A percentile compares a stretch with the other conserved stretches of the same genome.
Evolutionary conservation across 192 early-diverging fungal species (phyloP).

Genomic region (Globomyces pollinis-pini): DNA sequence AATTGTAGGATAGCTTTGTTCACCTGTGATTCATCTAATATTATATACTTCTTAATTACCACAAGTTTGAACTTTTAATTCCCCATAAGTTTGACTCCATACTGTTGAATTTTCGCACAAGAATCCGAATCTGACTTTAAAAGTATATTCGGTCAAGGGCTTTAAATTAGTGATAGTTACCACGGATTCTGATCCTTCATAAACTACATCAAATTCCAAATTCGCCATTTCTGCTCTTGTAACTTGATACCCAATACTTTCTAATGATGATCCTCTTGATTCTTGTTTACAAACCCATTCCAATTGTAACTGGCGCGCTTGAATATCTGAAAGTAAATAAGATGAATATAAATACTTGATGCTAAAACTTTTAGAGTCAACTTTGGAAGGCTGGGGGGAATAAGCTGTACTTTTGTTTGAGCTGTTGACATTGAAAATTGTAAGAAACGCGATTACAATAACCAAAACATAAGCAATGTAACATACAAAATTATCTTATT

Average conservation of each 20-base stretch:
- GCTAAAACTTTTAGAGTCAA: no score
- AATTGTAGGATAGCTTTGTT: constrained; percentile 23
- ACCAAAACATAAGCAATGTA: no score
- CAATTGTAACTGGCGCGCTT: no score
- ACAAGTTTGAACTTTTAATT: constrained; percentile 22
- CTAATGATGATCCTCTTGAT: no score
- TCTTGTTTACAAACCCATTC: no score
- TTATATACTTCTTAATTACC: constrained; percentile 17
- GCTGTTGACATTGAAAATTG: no score
- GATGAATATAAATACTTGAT: no score
- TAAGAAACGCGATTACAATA: no score
- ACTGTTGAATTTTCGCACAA: not conserved
- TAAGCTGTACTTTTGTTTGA: no score
- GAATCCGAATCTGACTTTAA: constrained; percentile 29
- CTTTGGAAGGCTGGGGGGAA: no score
- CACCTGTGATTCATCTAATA: constrained; percentile 31
- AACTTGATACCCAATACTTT: constrained; percentile 14
- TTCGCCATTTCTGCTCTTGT: constrained; percentile 27
- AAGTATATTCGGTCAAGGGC: constrained; percentile 33
- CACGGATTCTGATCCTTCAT: constrained; percentile 26
- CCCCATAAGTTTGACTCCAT: constrained; percentile 25
- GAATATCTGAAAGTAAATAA: no score
- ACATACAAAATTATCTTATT: no score
- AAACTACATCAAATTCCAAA: constrained; percentile 26
- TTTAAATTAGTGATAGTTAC: constrained; percentile 21